Percentiles rank a stretch among this genome's conserved stretches.
Conservation (phyloP, 2,329 filamentous ascomycete genomes). For the Talaromyces piceae region DNA sequence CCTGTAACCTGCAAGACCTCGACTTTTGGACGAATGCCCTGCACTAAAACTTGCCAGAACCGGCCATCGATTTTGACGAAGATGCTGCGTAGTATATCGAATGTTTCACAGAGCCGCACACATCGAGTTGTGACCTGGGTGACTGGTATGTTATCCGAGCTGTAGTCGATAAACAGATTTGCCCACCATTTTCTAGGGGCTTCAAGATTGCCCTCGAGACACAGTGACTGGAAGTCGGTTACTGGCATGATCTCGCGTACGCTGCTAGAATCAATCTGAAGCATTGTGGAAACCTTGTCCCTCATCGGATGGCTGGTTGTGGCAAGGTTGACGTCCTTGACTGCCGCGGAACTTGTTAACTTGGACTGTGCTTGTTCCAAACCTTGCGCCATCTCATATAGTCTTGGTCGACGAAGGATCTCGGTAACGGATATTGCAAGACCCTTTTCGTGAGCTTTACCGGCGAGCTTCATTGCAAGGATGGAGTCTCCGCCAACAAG, state of each 20-base stretch:
- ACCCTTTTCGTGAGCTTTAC: slow-evolving; percentile 1
- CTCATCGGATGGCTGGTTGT: not conserved
- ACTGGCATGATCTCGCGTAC: not conserved
- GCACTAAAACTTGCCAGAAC: not conserved
- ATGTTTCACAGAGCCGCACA: not conserved
- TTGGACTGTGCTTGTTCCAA: not conserved
- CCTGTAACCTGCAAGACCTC: not conserved
- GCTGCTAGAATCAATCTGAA: not conserved
- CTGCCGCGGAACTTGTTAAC: not conserved
- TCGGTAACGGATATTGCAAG: slow-evolving; percentile 4
- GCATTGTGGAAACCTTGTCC: not conserved
- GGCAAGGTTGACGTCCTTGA: not conserved
- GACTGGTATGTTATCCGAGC: not conserved
- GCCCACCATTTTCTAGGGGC: not conserved
- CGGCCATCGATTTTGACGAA: not conserved
- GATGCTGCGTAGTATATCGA: not conserved
- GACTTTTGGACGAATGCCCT: not conserved
- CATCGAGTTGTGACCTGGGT: not conserved
- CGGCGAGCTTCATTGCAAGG: slow-evolving; percentile 16
- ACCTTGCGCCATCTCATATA: not conserved
- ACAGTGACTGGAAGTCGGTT: not conserved
- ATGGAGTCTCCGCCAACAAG: slow-evolving; percentile 20
- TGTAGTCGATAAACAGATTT: not conserved
- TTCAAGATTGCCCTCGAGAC: not conserved
- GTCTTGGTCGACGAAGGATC: slow-evolving; percentile 2